Percentiles rank a stretch among this genome's conserved stretches.
phyloP scores from a whole-genome alignment of 805 yeast species.

The Suhomyces sp. region DNA sequence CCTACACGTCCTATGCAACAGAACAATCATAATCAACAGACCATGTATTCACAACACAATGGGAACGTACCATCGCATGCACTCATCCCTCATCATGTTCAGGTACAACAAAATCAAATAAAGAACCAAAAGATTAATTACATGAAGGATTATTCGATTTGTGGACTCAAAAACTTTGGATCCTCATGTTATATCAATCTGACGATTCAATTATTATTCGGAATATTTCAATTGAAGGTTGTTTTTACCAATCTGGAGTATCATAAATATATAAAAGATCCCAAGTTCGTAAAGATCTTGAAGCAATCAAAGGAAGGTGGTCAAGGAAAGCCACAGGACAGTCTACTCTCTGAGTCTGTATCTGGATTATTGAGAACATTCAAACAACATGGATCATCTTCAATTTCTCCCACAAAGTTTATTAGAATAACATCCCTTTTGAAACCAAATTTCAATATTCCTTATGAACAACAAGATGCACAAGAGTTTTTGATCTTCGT shows the following conservation, averaged over 20 bases:
- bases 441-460: conserved; percentile 68
- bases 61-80: conserved; percentile 1
- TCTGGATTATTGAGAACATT: conserved; percentile 57
- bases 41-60: not conserved
- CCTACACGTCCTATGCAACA: too few species aligned
- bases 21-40: too few species aligned
- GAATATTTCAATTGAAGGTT: conserved; percentile 47
- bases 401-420: conserved; percentile 66
- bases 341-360: conserved; percentile 48
- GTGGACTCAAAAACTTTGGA: conserved; percentile 67
- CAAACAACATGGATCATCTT: conserved; percentile 55
- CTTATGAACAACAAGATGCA: conserved; percentile 78
- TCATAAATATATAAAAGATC: conserved; percentile 41
- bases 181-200: conserved; percentile 77
- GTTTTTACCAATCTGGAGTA: conserved; percentile 49
- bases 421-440: conserved; percentile 49
- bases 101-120: conserved; percentile 18
- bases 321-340: conserved; percentile 9
- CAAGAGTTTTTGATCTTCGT: conserved; percentile 71
- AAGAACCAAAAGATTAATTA: conserved; percentile 15
- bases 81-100: conserved; percentile 29
- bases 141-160: conserved; percentile 47
- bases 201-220: conserved; percentile 69
- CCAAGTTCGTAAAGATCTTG: conserved; percentile 26
- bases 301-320: conserved; percentile 13